Evolutionary conservation across 768 basidiomycete species (phyloP).

Genomic region (Termitomyces titanicus): DNA sequence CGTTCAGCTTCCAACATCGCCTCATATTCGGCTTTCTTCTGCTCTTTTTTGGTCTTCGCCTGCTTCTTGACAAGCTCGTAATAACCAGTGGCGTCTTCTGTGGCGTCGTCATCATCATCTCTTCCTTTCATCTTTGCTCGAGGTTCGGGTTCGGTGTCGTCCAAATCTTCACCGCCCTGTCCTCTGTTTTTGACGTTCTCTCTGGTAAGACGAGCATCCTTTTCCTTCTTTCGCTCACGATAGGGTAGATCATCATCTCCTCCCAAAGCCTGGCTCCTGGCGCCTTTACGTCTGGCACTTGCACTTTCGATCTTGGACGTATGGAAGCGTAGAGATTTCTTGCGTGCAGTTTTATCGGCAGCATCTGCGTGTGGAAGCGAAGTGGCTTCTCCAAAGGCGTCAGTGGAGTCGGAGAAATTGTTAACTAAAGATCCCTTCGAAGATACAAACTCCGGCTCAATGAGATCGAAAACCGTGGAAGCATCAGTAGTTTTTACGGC

Average conservation of each 20-base stretch:
- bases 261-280: conserved; percentile 64
- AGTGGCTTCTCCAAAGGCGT: conserved; percentile 74
- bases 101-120: conserved; percentile 36
- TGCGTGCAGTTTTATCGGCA: conserved; percentile 78
- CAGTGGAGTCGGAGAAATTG: conserved; percentile 21
- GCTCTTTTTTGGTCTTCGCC: conserved; percentile 67
- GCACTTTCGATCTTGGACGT: conserved; percentile 87
- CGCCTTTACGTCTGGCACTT: conserved; percentile 68
- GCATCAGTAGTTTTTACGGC: conserved; percentile 30
- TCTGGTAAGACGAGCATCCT: conserved; percentile 50
- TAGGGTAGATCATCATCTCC: conserved; percentile 98
- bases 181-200: conserved; percentile 44
- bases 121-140: conserved; percentile 30
- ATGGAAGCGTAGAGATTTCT: conserved; percentile 87
- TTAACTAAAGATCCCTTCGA: conserved; percentile 30
- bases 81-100: conserved; percentile 67
- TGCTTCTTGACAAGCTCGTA: conserved; percentile 85
- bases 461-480: conserved; percentile 66
- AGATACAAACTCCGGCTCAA: conserved; percentile 69
- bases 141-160: conserved; percentile 48
- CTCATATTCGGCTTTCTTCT: conserved; percentile 83
- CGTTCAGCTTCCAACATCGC: conserved; percentile 49
- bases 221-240: conserved; percentile 65
- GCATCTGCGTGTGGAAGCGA: conserved; percentile 68
- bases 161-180: conserved; percentile 65